Evolutionary conservation across 2,329 filamentous ascomycete genomes (phyloP).

Genomic region (Sporothrix variecibatus): DNA sequence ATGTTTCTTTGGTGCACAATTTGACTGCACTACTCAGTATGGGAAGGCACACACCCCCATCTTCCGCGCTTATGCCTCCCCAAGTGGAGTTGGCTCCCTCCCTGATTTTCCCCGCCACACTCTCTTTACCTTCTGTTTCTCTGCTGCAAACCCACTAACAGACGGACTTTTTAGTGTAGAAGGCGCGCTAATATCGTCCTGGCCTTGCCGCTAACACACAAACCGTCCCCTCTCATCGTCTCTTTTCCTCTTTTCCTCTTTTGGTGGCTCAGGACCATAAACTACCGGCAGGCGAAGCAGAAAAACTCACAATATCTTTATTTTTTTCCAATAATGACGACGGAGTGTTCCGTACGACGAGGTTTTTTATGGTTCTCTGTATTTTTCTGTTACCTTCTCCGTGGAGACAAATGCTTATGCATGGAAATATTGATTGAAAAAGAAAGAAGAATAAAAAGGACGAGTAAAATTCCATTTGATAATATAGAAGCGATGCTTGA

Average conservation of each 20-base stretch:
- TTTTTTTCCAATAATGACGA: not conserved
- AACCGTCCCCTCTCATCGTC: not conserved
- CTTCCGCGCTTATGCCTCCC: conserved; percentile 17
- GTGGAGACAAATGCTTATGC: not conserved
- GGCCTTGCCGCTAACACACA: not conserved
- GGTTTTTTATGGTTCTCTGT: not conserved
- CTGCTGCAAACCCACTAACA: not conserved
- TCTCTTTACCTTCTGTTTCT: not conserved
- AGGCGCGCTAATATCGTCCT: not conserved
- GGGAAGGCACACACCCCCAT: not conserved
- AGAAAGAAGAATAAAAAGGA: not conserved
- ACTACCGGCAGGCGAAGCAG: conserved; percentile 9
- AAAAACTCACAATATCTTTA: not conserved
- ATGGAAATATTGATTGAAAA: not conserved
- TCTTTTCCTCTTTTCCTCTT: not conserved
- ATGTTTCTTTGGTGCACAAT: not conserved
- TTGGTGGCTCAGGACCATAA: not conserved
- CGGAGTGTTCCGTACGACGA: conserved; percentile 1
- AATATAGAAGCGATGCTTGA: not conserved
- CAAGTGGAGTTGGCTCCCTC: conserved; percentile 28
- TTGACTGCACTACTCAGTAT: not conserved
- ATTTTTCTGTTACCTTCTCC: not conserved
- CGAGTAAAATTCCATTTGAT: not conserved
- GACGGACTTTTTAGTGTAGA: not conserved
- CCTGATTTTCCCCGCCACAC: conserved; percentile 20